A percentile compares a stretch with the other conserved stretches of the same genome.
phyloP scores from a whole-genome alignment of 805 yeast genomes.

The Saccharomycopsis schoenii region DNA sequence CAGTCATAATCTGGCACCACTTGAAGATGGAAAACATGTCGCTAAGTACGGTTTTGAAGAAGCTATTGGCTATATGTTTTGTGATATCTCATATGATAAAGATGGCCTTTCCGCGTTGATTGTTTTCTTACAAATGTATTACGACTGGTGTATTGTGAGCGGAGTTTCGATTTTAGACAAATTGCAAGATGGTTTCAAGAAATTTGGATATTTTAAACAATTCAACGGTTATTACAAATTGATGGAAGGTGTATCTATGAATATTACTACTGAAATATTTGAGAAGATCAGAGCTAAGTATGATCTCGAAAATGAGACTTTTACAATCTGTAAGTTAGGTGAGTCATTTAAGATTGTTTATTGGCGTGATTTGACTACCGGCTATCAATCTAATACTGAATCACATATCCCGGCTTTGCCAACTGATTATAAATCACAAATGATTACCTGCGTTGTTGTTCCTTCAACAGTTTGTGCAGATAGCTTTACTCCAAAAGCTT shows the following conservation, averaged over 20 bases:
- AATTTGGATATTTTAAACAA: slow-evolving; percentile 76
- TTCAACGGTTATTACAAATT: slow-evolving; percentile 79
- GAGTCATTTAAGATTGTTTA: slow-evolving; percentile 37
- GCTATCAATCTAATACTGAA: slow-evolving; percentile 62
- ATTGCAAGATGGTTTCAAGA: slow-evolving; percentile 46
- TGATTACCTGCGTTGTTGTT: slow-evolving; percentile 62
- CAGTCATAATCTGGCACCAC: slow-evolving; percentile 68
- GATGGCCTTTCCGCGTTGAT: slow-evolving; percentile 82
- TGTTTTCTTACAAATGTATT: slow-evolving; percentile 60
- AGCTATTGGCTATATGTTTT: slow-evolving; percentile 92
- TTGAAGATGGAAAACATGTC: slow-evolving; percentile 63
- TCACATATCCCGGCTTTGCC: slow-evolving; percentile 59
- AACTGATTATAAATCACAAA: slow-evolving; percentile 63
- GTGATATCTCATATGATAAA: slow-evolving; percentile 66
- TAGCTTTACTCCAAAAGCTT: slow-evolving; percentile 14
- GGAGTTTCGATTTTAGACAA: slow-evolving; percentile 31
- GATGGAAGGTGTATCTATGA: slow-evolving; percentile 31
- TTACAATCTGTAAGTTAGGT: slow-evolving; percentile 46
- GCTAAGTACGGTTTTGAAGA: slow-evolving; percentile 86
- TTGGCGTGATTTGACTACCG: slow-evolving; percentile 81
- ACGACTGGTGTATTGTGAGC: slow-evolving; percentile 9
- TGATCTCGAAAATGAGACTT: slow-evolving; percentile 19
- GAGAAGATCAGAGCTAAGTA: slow-evolving; percentile 35
- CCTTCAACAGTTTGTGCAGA: slow-evolving; percentile 14
- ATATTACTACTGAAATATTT: slow-evolving; percentile 46